A percentile compares a stretch with the other conserved stretches of the same genome.
These are phyloP conservation scores for Solanum tacnaense DNA, from an alignment of 257 asterid genomes.

Conservation along the genomic window DNA sequence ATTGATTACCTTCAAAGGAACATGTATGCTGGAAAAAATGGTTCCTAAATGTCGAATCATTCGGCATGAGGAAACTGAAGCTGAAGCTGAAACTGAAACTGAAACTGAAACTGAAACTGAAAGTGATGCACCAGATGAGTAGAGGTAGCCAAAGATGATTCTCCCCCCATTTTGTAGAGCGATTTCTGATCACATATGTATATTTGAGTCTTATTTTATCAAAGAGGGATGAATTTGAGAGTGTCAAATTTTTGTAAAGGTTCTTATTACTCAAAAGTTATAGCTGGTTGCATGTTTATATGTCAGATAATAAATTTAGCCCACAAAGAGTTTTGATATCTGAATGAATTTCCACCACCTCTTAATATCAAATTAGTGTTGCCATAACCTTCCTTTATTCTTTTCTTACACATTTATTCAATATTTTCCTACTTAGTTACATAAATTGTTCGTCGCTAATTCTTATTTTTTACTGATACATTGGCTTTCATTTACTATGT, in stretches of 20 bases:
- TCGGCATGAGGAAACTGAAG: constrained; percentile 31
- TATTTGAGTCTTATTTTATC: background rate
- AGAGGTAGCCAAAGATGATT: background rate
- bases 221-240: background rate
- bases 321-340: background rate
- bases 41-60: constrained; percentile 60
- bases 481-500: background rate
- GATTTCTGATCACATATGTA: background rate
- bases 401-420: background rate
- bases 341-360: background rate
- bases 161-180: background rate
- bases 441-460: background rate
- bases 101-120: constrained; percentile 18
- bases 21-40: constrained; percentile 72
- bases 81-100: background rate
- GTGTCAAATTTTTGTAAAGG: background rate
- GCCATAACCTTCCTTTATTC: background rate
- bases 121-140: constrained; percentile 12
- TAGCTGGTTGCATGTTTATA: background rate
- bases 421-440: background rate
- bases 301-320: background rate
- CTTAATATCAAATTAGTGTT: background rate
- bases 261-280: background rate
- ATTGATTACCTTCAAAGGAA: constrained; percentile 75
- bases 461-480: background rate